phyloP scores from a whole-genome alignment of 2,329 filamentous ascomycete species.

The Colletotrichum sp. region DNA sequence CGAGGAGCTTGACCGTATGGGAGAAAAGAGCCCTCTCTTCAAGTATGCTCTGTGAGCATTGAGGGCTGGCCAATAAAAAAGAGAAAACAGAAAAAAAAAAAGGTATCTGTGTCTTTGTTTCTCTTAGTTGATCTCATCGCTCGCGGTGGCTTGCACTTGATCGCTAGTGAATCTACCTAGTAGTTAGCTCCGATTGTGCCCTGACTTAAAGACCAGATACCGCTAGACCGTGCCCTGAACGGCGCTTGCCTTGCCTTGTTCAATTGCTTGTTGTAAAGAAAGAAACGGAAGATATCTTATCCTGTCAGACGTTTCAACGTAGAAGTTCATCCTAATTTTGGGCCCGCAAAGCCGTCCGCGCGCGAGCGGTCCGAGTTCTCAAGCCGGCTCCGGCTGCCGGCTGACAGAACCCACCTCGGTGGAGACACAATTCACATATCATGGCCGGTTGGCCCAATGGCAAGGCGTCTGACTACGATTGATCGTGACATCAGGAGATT shows the following conservation, averaged over 20 bases:
- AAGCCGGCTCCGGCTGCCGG: accelerated
- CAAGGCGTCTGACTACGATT: slow-evolving; percentile 49
- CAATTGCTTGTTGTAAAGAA: neutral
- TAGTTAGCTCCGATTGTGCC: neutral
- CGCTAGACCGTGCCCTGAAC: neutral
- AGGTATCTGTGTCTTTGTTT: neutral
- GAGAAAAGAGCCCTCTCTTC: slow-evolving; percentile 34
- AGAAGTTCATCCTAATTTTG: neutral
- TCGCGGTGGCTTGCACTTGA: neutral
- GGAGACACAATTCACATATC: neutral
- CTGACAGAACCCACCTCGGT: neutral
- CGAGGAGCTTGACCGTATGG: slow-evolving; percentile 33
- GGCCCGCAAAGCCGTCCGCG: neutral
- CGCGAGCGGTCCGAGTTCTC: neutral
- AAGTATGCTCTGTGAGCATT: slow-evolving; percentile 29
- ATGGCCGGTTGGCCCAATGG: slow-evolving; percentile 37
- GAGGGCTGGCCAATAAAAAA: neutral
- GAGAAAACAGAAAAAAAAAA: no score
- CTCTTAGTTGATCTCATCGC: neutral
- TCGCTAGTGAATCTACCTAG: neutral
- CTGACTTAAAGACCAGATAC: neutral
- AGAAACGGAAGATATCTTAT: neutral
- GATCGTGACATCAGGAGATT: slow-evolving; percentile 7
- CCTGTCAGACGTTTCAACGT: neutral
- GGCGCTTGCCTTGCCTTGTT: accelerated